These are phyloP conservation scores for Ophiostoma perfectum DNA, from an alignment of 2,329 filamentous ascomycete genomes.

Conservation along the genomic window DNA sequence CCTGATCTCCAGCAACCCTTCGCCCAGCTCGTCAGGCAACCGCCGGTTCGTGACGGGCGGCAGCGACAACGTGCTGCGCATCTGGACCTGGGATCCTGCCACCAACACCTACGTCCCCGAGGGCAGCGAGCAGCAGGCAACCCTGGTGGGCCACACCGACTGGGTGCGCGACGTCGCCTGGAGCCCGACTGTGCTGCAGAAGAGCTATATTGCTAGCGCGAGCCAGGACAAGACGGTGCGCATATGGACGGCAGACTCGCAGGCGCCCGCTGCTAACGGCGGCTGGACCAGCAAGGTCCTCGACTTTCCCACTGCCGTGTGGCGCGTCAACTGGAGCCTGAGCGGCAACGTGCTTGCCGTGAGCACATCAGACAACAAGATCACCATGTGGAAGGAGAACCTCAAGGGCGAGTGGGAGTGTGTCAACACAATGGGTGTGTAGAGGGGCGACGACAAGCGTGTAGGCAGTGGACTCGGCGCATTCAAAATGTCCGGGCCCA, in stretches of 20 bases:
- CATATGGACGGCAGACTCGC: constrained; percentile 78
- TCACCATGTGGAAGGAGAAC: constrained; percentile 98
- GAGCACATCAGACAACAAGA: constrained; percentile 91
- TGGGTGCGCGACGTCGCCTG: constrained; percentile 98
- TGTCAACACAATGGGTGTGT: constrained; percentile 74
- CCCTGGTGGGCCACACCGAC: constrained; percentile 78
- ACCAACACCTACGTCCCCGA: constrained; percentile 51
- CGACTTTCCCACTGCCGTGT: constrained; percentile 81
- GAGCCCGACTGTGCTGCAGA: constrained; percentile 90
- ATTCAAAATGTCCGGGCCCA: constrained; percentile 55
- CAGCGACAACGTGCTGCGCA: constrained; percentile 86
- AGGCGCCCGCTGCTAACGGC: constrained; percentile 35
- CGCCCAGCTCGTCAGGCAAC: constrained; percentile 54
- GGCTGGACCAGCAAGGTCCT: constrained; percentile 81
- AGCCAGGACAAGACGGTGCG: constrained; percentile 95
- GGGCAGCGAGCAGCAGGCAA: constrained; percentile 37
- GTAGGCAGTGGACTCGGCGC: neutral
- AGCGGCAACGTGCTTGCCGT: constrained; percentile 95
- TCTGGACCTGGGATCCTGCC: constrained; percentile 74
- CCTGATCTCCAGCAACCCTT: constrained; percentile 67
- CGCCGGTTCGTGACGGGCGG: constrained; percentile 90
- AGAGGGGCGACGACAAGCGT: neutral
- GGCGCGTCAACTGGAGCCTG: constrained; percentile 96
- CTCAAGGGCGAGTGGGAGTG: constrained; percentile 94
- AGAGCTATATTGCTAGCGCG: constrained; percentile 93